Percentiles rank a stretch among this genome's conserved stretches.
Evolutionary conservation across 2,329 filamentous ascomycete genomes (phyloP).

Genomic region (Hypoxylon rubiginosum): DNA sequence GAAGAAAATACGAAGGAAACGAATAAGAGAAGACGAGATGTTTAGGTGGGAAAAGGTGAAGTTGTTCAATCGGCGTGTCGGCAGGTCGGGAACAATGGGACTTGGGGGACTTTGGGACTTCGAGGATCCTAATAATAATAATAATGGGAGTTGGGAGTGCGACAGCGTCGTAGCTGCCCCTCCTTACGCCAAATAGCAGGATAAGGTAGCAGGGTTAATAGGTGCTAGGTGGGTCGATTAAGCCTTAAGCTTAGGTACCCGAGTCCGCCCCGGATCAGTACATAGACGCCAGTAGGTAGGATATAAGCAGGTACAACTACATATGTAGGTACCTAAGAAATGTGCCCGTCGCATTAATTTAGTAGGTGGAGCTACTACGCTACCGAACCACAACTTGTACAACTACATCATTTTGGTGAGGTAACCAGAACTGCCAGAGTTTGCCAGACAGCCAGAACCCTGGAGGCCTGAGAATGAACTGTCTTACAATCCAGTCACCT

Average conservation of each 20-base stretch:
- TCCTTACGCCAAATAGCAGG: not conserved
- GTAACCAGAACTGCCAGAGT: not conserved
- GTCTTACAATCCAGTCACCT: slow-evolving; percentile 14
- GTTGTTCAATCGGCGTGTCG: slow-evolving; percentile 29
- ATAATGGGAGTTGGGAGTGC: slow-evolving; percentile 2
- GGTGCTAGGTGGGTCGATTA: slow-evolving; percentile 18
- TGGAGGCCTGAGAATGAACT: slow-evolving; percentile 33
- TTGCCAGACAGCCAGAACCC: not conserved
- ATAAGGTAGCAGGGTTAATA: slow-evolving; percentile 1
- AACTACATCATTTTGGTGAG: slow-evolving; percentile 3
- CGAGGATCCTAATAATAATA: slow-evolving; percentile 42
- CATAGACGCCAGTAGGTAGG: not conserved
- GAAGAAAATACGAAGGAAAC: slow-evolving; percentile 25
- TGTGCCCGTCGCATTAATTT: slow-evolving; percentile 12
- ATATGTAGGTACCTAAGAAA: not conserved
- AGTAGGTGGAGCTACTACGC: slow-evolving; percentile 8
- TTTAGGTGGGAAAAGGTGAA: slow-evolving; percentile 27
- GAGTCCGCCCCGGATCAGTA: slow-evolving; percentile 11
- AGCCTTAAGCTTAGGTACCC: slow-evolving; percentile 17
- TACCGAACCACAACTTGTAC: slow-evolving; percentile 8
- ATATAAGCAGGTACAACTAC: slow-evolving; percentile 18
- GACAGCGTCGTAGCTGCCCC: slow-evolving; percentile 4
- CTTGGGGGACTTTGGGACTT: no score
- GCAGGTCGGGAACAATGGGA: slow-evolving; percentile 15
- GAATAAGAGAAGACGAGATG: slow-evolving; percentile 18